Base-by-base conservation (phyloP, 2,329 filamentous ascomycete genomes). In the Cytospora paraplurivora region DNA sequence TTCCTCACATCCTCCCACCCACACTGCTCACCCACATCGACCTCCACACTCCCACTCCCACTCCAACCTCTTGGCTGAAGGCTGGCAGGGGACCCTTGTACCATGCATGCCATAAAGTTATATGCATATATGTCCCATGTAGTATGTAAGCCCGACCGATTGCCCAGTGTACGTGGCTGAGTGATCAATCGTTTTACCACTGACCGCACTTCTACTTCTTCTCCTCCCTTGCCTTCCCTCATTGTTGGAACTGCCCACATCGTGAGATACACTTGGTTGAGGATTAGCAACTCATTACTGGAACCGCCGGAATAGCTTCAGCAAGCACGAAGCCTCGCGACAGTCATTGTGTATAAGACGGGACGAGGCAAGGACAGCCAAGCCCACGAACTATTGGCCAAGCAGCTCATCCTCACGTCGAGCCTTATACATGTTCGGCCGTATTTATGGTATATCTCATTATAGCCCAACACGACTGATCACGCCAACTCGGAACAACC, bases 1-100 rank as follows among this genome's bases (percentile, higher is more conserved):
- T n/a, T n/a, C n/a, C n/a, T 10, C 44, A 47, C 44, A n/a, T 7
- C 7, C 38, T 5, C 38, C 17, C 38, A 47, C 41, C 2, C 41
- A 47, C 41, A 8, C 12, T 13, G 35, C 35, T 37, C 35, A 17
- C 44, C 44, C 44, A 21, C 44, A 27, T 27, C 27, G 27, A 27
- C 27, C 27, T 27, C 27, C 27, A 27, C 27, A 27, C 27, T 27
- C 27, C 27, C 27, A 27, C 27, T 27, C 27, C 27, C 27, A 27
- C 27, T 27, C 27, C 51, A 51, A 19, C 41, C 32, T 61, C 51
- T 61, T 61, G 38, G 59, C 32, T 33, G 44, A 3, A 1, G 8
- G 7, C 51, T 19, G 38, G 27, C 51, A 49, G 59, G 59, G 59
- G 51, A 19, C 38, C 59, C 59, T 55, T 54, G 38, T 12, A 35